Evolutionary conservation across 805 yeast genomes (phyloP), one percentile per base, ranked within the genome.

Genomic region (Teunomyces atbi): DNA sequence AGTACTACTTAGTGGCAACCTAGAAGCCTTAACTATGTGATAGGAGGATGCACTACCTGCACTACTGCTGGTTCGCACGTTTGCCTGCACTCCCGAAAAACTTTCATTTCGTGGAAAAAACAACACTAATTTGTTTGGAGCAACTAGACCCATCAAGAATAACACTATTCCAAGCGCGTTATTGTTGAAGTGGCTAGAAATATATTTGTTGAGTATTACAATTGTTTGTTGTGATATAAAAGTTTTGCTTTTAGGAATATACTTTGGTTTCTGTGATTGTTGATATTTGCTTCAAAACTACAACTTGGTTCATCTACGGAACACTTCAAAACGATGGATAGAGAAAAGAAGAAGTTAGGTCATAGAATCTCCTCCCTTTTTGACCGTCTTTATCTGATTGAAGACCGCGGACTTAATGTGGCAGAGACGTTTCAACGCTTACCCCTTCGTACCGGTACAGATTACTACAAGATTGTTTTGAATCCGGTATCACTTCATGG

Each of bases 401-500:
- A 60, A 30, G 80, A 77, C 58, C 63, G 63, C 3, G 84, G 79
- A 20, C 59, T 71, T 36, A 69, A 68, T 38, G 73, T 81, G 40
- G 73, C 76, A 42, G 74, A 68, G 42, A 81, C 82, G 29, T 88
- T 88, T 66, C 86, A 83, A 50, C 76, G 81, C 36, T 76, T 91
- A 29, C 97, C 97, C 1, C 80, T 77, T 49, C 76, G 79, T 59
- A 83, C 80, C 51, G 83, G 79, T 34, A 79, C 85, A 3, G 96
- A 87, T 56, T 92, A 92, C 69, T 91, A 87, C 69, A 80, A 83
- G 55, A 74, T 84, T 45, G 87, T 92, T 59, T 76, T 75, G 57
- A 78, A 78, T 42, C 98, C 97, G n/a, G 79, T 87, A 59, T 87
- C 96, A 5, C 77, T 91, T 52, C 82, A 83, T 54, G 82, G 85